These are phyloP conservation scores for Chloromonas sp. DNA, from an alignment of 163 green algal genomes.

Conservation along the genomic window DNA sequence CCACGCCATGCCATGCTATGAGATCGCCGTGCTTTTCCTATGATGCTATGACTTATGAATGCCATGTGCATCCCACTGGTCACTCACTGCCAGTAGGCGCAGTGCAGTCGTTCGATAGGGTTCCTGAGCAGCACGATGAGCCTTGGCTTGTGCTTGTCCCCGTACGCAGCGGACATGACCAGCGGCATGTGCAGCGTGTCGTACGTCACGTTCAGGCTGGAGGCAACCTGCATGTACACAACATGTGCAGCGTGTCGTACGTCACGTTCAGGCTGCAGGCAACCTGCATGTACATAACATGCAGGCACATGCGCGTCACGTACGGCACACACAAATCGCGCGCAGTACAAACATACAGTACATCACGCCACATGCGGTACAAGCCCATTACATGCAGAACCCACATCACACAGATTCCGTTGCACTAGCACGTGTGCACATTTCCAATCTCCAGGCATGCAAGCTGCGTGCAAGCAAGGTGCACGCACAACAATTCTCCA, in stretches of 20 bases:
- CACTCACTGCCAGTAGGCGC: conserved; percentile 25
- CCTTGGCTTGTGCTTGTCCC: conserved; percentile 4
- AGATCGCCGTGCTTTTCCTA: too few species aligned
- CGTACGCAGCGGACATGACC: conserved; percentile 27
- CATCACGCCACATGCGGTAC: too few species aligned
- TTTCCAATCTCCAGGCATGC: too few species aligned
- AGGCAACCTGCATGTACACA: neutral
- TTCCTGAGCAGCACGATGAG: conserved; percentile 29
- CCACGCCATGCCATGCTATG: too few species aligned
- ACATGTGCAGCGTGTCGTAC: conserved; percentile 19
- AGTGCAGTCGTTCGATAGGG: conserved; percentile 24
- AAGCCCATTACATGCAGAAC: too few species aligned
- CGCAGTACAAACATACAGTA: too few species aligned
- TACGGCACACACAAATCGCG: too few species aligned
- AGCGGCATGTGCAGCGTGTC: conserved; percentile 26
- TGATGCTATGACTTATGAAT: neutral
- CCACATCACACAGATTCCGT: too few species aligned
- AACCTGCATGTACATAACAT: conserved; percentile 2
- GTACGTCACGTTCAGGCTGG: neutral
- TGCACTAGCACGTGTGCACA: too few species aligned
- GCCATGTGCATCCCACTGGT: neutral
- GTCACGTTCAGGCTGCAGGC: neutral
- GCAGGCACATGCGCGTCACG: neutral
- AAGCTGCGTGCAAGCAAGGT: too few species aligned
- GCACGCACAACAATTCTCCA: too few species aligned